These are phyloP conservation scores for Amanita muscaria DNA, from an alignment of 768 basidiomycete genomes.

Conservation along the genomic window DNA sequence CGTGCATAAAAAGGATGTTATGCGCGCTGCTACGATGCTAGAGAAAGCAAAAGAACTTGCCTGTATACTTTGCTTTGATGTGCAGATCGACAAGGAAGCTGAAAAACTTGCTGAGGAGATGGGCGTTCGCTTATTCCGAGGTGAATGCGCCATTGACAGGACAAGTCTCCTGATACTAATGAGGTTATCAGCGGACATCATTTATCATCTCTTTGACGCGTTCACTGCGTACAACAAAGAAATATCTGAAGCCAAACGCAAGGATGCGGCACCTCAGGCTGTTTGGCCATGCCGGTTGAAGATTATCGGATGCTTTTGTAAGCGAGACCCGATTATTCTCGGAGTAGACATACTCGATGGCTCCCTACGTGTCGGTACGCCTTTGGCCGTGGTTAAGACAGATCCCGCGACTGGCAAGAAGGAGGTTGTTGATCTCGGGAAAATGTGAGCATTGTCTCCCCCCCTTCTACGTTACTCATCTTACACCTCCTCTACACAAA, in stretches of 20 bases:
- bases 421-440: constrained; percentile 87
- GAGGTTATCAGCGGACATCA: constrained; percentile 75
- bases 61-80: constrained; percentile 95
- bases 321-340: constrained; percentile 94
- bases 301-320: constrained; percentile 89
- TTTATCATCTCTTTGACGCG: constrained; percentile 95
- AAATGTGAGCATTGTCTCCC: constrained; percentile 56
- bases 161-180: background rate
- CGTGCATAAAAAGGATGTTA: constrained; percentile 91
- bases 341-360: constrained; percentile 97
- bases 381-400: constrained; percentile 89
- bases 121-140: constrained; percentile 91
- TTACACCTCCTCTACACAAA: constrained; percentile 25
- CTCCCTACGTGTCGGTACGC: constrained; percentile 83
- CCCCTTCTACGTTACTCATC: constrained; percentile 6
- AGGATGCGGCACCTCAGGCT: constrained; percentile 88
- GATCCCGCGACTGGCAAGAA: constrained; percentile 84
- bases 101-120: constrained; percentile 88
- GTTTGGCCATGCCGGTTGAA: constrained; percentile 96
- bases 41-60: constrained; percentile 95
- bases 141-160: constrained; percentile 29
- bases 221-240: constrained; percentile 92
- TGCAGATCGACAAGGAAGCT: constrained; percentile 87
- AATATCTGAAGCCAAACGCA: constrained; percentile 86
- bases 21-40: constrained; percentile 87